phyloP scores from a whole-genome alignment of 441 rosid genomes.

The Populus hybrid region DNA sequence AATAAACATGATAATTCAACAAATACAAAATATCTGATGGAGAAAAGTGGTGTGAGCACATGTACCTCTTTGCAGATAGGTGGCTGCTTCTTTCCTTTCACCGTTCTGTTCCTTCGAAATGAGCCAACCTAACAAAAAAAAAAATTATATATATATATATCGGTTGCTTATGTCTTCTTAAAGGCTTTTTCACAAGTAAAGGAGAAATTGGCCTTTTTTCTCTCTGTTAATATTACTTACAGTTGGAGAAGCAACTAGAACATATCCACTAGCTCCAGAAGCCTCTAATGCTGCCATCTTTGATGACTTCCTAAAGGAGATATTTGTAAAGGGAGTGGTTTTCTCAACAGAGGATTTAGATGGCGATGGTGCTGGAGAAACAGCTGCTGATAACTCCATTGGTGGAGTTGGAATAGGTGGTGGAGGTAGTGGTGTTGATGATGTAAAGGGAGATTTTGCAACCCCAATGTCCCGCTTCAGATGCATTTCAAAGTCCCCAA shows the following conservation, averaged over 20 bases:
- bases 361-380: constrained; percentile 37
- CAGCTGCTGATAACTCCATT: constrained; percentile 49
- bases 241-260: constrained; percentile 66
- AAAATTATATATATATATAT: not conserved
- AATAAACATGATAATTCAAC: not conserved
- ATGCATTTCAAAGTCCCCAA: constrained; percentile 94
- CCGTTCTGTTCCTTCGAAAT: constrained; percentile 67
- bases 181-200: not conserved
- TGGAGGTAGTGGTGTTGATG: constrained; percentile 70
- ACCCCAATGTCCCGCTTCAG: constrained; percentile 68
- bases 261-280: constrained; percentile 65
- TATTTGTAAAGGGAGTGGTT: constrained; percentile 58
- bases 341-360: constrained; percentile 52
- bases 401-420: constrained; percentile 64
- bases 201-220: not conserved
- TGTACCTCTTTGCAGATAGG: constrained; percentile 77
- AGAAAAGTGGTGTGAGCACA: not conserved
- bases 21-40: not conserved
- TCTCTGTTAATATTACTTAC: constrained; percentile 37
- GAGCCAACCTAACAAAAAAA: constrained; percentile 60
- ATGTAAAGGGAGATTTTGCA: constrained; percentile 40
- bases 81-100: constrained; percentile 71
- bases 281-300: constrained; percentile 80
- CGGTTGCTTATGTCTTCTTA: not conserved
- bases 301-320: constrained; percentile 58